A percentile compares a stretch with the other conserved stretches of the same genome.
Conservation (phyloP, 73 alveolate genomes). For the Stentor coeruleus region DNA sequence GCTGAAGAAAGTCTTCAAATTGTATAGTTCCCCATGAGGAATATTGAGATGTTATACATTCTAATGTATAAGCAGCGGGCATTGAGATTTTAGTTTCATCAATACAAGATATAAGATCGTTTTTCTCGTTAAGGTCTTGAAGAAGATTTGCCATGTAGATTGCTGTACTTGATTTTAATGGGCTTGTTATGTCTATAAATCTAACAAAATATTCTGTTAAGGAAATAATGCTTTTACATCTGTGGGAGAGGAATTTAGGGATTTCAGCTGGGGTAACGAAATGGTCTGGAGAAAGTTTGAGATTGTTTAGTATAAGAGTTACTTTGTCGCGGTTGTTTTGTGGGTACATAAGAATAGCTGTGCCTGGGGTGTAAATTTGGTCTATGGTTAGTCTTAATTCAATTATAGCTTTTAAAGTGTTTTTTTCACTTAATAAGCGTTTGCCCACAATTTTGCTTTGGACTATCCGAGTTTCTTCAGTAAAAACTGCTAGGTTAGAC, state of each 20-base stretch:
- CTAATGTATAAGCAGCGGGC: slow-evolving; percentile 18
- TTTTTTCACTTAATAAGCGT: neutral
- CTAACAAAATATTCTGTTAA: neutral
- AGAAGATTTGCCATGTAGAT: neutral
- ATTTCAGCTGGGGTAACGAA: neutral
- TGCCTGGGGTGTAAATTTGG: slow-evolving; percentile 1
- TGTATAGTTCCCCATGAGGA: neutral
- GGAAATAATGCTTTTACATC: neutral
- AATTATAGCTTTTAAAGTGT: neutral
- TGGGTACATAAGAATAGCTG: slow-evolving; percentile 16
- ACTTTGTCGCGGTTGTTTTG: slow-evolving; percentile 6
- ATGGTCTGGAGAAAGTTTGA: neutral
- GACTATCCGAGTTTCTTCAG: neutral
- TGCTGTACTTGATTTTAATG: neutral
- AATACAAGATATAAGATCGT: neutral
- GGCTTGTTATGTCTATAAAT: neutral
- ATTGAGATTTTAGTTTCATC: neutral
- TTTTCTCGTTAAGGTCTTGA: neutral
- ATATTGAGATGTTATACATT: neutral
- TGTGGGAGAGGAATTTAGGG: neutral
- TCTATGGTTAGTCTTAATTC: neutral
- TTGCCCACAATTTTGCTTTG: neutral
- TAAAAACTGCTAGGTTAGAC: neutral
- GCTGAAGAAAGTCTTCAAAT: neutral
- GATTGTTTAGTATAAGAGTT: neutral